Percentiles rank a stretch among this genome's conserved stretches.
Evolutionary conservation across 371 early-diverging fungal genomes (phyloP).

Genomic region (Catenaria anguillulae): DNA sequence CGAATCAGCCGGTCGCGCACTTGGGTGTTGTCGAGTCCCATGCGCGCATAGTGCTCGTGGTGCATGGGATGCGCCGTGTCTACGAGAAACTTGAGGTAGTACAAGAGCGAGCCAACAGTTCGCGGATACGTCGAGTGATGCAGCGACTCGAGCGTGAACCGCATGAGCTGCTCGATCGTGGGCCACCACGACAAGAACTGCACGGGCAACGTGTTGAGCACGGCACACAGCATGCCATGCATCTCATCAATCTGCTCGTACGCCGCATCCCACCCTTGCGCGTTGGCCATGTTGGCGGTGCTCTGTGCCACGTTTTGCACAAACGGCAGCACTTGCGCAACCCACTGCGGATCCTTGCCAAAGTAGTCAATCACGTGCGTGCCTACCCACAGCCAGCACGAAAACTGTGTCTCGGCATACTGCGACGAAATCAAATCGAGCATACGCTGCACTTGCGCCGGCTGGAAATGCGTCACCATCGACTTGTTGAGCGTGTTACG

Average conservation of each 20-base stretch:
- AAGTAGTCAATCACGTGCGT: background rate
- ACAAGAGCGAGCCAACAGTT: background rate
- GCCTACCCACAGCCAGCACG: constrained; percentile 6
- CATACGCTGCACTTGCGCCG: background rate
- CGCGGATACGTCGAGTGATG: background rate
- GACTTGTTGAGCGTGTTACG: background rate
- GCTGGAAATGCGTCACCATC: background rate
- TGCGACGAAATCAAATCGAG: background rate
- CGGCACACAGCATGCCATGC: background rate
- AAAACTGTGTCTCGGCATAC: background rate
- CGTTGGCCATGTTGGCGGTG: background rate
- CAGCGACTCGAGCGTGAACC: background rate
- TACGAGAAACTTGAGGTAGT: background rate
- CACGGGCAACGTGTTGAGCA: background rate
- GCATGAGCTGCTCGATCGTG: background rate
- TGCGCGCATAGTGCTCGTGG: no score
- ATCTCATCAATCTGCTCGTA: background rate
- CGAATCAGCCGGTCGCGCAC: background rate
- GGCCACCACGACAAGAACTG: background rate
- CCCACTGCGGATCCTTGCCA: background rate
- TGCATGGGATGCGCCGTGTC: background rate
- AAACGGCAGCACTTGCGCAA: background rate
- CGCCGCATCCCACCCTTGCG: background rate
- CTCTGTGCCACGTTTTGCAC: background rate
- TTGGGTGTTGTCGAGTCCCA: background rate